Conservation (phyloP, 2,329 filamentous ascomycete genomes). For the Neocatenulostroma microsporum region DNA sequence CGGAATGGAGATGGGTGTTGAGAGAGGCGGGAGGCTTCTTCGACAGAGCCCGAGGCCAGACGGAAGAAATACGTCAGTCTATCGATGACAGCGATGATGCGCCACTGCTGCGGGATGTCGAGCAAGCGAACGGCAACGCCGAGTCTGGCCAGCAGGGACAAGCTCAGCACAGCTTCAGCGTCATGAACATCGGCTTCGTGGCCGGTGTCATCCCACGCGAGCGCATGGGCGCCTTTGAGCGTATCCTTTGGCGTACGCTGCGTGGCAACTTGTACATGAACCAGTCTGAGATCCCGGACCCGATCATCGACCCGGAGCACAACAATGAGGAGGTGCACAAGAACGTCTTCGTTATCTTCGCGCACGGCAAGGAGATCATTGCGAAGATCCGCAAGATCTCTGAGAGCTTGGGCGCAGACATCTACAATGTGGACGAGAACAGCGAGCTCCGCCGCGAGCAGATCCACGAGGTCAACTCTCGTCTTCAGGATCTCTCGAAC, state of each 20-base stretch:
- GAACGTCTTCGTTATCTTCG: constrained; percentile 99
- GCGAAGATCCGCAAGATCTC: constrained; percentile 99
- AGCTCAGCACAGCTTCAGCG: constrained; percentile 58
- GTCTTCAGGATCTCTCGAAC: constrained; percentile 81
- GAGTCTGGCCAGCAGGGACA: constrained; percentile 17
- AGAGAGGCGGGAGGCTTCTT: constrained; percentile 97
- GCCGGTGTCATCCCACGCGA: constrained; percentile 92
- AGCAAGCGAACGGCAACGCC: constrained; percentile 49
- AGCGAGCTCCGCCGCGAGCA: constrained; percentile 90
- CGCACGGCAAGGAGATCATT: constrained; percentile 95
- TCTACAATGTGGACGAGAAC: constrained; percentile 97
- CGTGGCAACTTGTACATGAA: constrained; percentile 99
- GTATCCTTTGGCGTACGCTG: constrained; percentile 93
- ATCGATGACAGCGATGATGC: constrained; percentile 83
- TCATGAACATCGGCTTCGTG: constrained; percentile 98
- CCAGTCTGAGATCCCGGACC: constrained; percentile 94
- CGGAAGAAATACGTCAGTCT: constrained; percentile 90
- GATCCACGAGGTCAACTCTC: constrained; percentile 93
- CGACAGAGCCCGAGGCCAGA: constrained; percentile 89
- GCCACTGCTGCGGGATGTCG: constrained; percentile 83
- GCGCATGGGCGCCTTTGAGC: constrained; percentile 88
- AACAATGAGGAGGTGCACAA: constrained; percentile 91
- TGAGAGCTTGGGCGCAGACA: constrained; percentile 88
- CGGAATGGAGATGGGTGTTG: constrained; percentile 96
- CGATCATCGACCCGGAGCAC: constrained; percentile 81